Percentiles rank a stretch among this genome's conserved stretches.
Evolutionary conservation across 805 yeast species (phyloP).

Genomic region (Ogataea glucozyma): DNA sequence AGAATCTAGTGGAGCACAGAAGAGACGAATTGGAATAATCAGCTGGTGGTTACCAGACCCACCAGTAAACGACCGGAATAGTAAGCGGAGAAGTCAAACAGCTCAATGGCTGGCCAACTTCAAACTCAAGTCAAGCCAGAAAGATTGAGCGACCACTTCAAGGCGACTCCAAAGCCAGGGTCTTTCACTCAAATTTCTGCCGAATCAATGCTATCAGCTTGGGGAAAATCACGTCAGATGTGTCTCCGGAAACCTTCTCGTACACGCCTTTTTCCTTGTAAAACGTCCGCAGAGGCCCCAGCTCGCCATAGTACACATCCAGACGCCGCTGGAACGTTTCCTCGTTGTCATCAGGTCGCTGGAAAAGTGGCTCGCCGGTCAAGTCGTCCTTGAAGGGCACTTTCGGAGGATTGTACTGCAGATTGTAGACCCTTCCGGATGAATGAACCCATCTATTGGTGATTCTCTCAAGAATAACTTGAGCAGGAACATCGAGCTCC

Average conservation of each 20-base stretch:
- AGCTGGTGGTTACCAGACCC: too few relatives aligned
- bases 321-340: slow-evolving; percentile 70
- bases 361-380: slow-evolving; percentile 82
- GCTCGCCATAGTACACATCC: slow-evolving; percentile 55
- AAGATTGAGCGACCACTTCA: too few relatives aligned
- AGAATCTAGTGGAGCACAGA: too few relatives aligned
- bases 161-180: too few relatives aligned
- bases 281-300: slow-evolving; percentile 65
- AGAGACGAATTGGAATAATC: too few relatives aligned
- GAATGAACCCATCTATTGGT: slow-evolving; percentile 86
- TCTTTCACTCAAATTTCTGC: too few relatives aligned
- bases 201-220: too few relatives aligned
- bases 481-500: slow-evolving; percentile 82
- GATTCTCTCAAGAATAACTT: slow-evolving; percentile 77
- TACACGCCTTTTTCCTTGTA: slow-evolving; percentile 54
- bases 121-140: too few relatives aligned
- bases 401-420: slow-evolving; percentile 88
- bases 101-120: too few relatives aligned
- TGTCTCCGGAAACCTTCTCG: slow-evolving; percentile 64
- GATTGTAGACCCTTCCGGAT: slow-evolving; percentile 84
- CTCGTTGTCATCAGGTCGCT: slow-evolving; percentile 82
- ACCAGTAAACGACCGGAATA: too few relatives aligned
- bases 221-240: slow-evolving; percentile 84
- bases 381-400: slow-evolving; percentile 78
- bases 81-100: too few relatives aligned